Conservation (phyloP, 208 protist species). For the Trypanosoma avium region DNA sequence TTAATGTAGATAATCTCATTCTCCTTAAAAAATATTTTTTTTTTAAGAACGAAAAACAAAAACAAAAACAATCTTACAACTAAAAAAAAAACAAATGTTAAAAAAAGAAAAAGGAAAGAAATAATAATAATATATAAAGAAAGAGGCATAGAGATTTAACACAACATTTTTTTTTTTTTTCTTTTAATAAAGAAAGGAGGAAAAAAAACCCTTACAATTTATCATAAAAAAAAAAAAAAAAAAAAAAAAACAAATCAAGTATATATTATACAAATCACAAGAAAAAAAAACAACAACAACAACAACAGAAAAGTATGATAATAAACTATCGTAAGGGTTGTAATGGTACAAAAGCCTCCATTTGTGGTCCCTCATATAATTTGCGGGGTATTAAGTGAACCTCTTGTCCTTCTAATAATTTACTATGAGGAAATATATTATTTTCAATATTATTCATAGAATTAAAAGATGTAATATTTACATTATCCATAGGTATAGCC, state of each 20-base stretch:
- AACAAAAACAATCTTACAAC: not conserved
- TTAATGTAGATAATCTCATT: too few species aligned
- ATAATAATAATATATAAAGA: not conserved
- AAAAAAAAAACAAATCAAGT: not conserved
- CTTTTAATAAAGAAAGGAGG: too few species aligned
- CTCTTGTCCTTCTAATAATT: slow-evolving; percentile 7
- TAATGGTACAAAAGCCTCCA: slow-evolving; percentile 45
- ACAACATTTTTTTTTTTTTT: too few species aligned
- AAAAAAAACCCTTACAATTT: too few species aligned
- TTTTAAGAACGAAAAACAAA: too few species aligned
- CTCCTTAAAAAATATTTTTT: too few species aligned
- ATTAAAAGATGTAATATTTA: not conserved
- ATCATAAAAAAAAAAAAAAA: not conserved
- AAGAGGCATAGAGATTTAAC: too few species aligned
- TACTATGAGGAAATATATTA: slow-evolving; percentile 1
- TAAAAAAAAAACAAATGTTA: not conserved
- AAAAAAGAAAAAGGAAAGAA: slow-evolving; percentile 1
- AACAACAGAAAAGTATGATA: too few species aligned
- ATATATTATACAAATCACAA: not conserved
- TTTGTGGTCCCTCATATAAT: slow-evolving; percentile 31
- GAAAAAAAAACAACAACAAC: too few species aligned
- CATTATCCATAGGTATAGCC: not conserved
- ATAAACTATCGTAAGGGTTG: not conserved
- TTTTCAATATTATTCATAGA: not conserved
- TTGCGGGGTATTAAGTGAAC: slow-evolving; percentile 34